Evolutionary conservation across 306 rosid species (phyloP), one percentile per base, ranked within the genome.

Genomic region (Medicago ruthenica): DNA sequence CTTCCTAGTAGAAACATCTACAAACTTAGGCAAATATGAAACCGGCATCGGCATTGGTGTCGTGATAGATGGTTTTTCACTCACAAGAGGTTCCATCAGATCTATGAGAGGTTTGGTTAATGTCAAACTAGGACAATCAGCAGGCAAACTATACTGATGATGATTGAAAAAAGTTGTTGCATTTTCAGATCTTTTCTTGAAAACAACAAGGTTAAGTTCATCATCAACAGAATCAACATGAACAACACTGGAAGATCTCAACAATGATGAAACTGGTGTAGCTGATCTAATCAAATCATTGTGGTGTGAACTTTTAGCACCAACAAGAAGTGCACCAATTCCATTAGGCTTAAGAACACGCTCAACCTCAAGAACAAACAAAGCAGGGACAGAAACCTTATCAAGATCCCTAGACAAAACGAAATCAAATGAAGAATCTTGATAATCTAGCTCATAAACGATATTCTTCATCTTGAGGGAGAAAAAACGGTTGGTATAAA

Each of bases 281-380:
- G 95, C 97, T 24, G 97, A 87, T 60, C 91, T 83, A 18, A 92
- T 90, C 79, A 92, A 54, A 76, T 87, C 87, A 61, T 82, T 86
- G 2, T 86, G 86, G 39, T 76, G 64, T 3, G 84, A 81, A 63
- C 83, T 77, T 31, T 81, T 65, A 65, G 72, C 37, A 16, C 71
- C 75, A 16, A 89, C 87, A 40, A 95, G 85, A 54, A 96, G 48
- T 50, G 96, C 99, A 22, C 99, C 99, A 13, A 90, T 79, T 11
- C 99, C 99, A 9, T 92, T 92, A 3, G 99, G 96, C 77, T 81
- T 87, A 70, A 96, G 97, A 53, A 96, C 85, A 18, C 99, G 98
- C 86, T 96, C 99, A 44, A 89, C 85, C 86, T 96, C 98, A 8
- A 92, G 92, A 63, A 92, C 88, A 22, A 89, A 85, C 70, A 88